A percentile compares a stretch with the other conserved stretches of the same genome.
These are phyloP conservation scores for Byssoonygena ceratinophila DNA, from an alignment of 2,329 filamentous ascomycete genomes.

Conservation along the genomic window DNA sequence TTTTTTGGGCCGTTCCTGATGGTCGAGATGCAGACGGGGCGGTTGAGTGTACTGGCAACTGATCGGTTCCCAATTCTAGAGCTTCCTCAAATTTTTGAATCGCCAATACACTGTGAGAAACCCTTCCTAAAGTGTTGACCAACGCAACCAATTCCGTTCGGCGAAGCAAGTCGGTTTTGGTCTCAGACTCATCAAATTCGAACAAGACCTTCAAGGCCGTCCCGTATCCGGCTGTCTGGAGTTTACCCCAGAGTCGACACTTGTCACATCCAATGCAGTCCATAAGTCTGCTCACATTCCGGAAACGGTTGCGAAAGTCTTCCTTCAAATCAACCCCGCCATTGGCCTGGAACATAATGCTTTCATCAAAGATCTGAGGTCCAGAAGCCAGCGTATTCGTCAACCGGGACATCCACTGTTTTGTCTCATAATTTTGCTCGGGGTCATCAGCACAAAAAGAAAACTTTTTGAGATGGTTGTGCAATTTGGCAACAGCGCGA, in stretches of 20 bases:
- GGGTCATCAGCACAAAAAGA: constrained; percentile 86
- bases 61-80: constrained; percentile 28
- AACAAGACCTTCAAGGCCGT: constrained; percentile 93
- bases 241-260: constrained; percentile 93
- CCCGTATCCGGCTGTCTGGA: constrained; percentile 90
- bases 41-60: constrained; percentile 10
- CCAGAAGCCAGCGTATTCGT: constrained; percentile 57
- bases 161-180: constrained; percentile 58
- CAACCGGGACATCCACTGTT: constrained; percentile 68
- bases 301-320: constrained; percentile 93
- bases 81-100: constrained; percentile 59
- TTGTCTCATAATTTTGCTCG: constrained; percentile 66
- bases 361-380: constrained; percentile 81
- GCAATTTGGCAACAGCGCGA: constrained; percentile 81
- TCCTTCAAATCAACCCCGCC: constrained; percentile 68
- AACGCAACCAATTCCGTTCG: constrained; percentile 88
- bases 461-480: constrained; percentile 68
- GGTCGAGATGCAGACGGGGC: background rate
- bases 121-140: constrained; percentile 83
- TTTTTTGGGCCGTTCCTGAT: background rate
- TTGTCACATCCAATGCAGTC: constrained; percentile 98
- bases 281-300: constrained; percentile 94
- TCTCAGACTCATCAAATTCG: constrained; percentile 66
- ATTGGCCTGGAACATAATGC: constrained; percentile 74
- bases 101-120: constrained; percentile 68